phyloP scores from a whole-genome alignment of 192 early-diverging fungal genomes.

The Linnemannia elongata region DNA sequence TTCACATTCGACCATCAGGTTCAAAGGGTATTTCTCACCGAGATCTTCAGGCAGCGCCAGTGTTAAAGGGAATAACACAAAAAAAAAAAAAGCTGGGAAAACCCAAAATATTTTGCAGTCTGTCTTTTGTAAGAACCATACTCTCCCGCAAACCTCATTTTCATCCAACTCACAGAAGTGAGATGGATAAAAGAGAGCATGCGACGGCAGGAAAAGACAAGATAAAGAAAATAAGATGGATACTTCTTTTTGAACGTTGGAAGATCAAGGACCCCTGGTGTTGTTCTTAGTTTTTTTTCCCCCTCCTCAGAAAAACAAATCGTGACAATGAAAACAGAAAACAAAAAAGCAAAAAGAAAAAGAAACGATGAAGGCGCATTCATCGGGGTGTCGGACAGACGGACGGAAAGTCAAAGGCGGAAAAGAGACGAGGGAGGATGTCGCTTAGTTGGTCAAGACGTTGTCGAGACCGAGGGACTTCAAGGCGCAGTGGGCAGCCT shows the following conservation, averaged over 20 bases:
- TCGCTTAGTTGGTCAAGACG: constrained; percentile 17
- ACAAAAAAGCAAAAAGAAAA: not conserved
- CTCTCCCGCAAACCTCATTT: not conserved
- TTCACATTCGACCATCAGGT: constrained; percentile 48
- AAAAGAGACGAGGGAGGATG: not conserved
- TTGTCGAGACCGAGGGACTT: constrained; percentile 58
- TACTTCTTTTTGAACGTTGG: constrained; percentile 1
- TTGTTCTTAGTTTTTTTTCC: constrained; percentile 15
- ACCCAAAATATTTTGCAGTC: not conserved
- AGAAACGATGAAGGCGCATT: constrained; percentile 4
- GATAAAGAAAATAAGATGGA: constrained; percentile 1
- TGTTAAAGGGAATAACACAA: too few relatives aligned
- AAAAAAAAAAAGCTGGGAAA: not conserved
- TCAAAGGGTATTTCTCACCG: constrained; percentile 61
- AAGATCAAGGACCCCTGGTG: constrained; percentile 66
- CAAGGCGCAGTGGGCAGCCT: constrained; percentile 75
- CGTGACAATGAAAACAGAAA: constrained; percentile 7
- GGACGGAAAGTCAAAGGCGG: too few relatives aligned
- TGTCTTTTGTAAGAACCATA: not conserved
- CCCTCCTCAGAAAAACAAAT: constrained; percentile 26
- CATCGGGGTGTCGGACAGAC: constrained; percentile 1
- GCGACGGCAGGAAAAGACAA: constrained; percentile 21
- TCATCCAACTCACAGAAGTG: too few relatives aligned
- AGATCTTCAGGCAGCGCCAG: constrained; percentile 44
- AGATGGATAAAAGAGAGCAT: not conserved